Evolutionary conservation across 2,329 filamentous ascomycete species (phyloP), one percentile per base, ranked within the genome.

Genomic region (Blastomyces gilchristii): DNA sequence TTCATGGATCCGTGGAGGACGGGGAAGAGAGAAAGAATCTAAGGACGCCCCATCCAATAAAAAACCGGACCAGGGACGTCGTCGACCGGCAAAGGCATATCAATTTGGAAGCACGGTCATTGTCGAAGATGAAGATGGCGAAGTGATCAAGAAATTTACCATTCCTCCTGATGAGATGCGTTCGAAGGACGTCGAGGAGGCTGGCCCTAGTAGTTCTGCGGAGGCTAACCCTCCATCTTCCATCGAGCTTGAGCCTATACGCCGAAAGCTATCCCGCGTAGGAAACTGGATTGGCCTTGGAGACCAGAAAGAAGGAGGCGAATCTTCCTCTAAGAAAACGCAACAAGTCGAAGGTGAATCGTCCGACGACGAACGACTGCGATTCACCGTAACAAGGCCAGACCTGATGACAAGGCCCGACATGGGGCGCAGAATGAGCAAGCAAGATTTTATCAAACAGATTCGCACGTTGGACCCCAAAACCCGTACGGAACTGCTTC

Each of bases 91-190:
- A 47, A 82, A 85, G 64, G 85, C 85, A 1, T 87, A 87, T 69
- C 85, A 87, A 65, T 87, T 86, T 67, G 85, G 85, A 60, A 87
- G 87, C 68, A 87, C 85, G n/a, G 85, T 87, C 67, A 87, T 87
- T 71, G 84, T 87, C 18, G 85, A 87, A 71, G 85, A 87, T 67
- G 85, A 86, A 69, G 84, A 87, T 67, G 85, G 85, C 34, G 85
- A 87, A 71, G 85, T 87, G 34, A 80, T 87, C 74, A 87, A 86
- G 77, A 87, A 86, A 69, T 87, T 86, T 71, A 84, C 85, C 58
- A 86, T 87, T 62, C 83, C 83, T 8, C 74, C 75, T 4, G 62
- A 58, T 49, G 64, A 61, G 66, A 71, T 64, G 49, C 62, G 39
- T 39, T 64, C 68, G 8, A 69, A 71, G 59, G 58, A 49, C 18